phyloP scores from a whole-genome alignment of 2,329 filamentous ascomycete species.

The Lasiodiplodia theobromae region DNA sequence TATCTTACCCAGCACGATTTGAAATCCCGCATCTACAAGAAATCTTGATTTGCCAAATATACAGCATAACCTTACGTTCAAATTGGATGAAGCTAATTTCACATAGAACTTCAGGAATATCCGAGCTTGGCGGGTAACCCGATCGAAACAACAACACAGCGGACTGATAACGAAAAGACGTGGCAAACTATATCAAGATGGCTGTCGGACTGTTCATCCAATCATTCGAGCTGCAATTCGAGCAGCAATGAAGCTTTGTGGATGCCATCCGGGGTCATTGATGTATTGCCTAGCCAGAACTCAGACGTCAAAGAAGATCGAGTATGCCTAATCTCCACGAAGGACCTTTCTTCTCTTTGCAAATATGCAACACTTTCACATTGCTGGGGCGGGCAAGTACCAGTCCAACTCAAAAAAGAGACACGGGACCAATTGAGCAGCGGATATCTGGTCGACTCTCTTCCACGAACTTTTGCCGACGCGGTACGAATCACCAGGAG shows the following conservation, averaged over 20 bases:
- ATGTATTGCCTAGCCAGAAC: neutral
- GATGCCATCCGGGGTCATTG: neutral
- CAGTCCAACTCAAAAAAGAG: neutral
- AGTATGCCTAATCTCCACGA: neutral
- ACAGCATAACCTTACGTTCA: no score
- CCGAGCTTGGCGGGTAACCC: neutral
- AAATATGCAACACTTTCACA: neutral
- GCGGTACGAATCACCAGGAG: neutral
- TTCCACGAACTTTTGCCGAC: neutral
- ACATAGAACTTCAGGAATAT: neutral
- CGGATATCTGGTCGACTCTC: neutral
- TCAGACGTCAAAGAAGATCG: neutral
- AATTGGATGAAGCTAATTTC: neutral
- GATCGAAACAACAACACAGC: neutral
- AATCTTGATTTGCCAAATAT: no score
- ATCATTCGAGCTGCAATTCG: neutral
- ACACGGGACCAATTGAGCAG: neutral
- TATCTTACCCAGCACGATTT: no score
- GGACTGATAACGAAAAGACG: neutral
- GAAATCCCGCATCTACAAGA: no score
- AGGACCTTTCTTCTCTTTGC: neutral
- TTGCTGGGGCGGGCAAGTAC: neutral
- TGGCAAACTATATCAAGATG: neutral
- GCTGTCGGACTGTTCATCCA: neutral
- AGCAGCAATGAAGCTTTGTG: neutral